phyloP scores from a whole-genome alignment of 1,284 basidiomycete genomes.

The Boletus semigastroideus region DNA sequence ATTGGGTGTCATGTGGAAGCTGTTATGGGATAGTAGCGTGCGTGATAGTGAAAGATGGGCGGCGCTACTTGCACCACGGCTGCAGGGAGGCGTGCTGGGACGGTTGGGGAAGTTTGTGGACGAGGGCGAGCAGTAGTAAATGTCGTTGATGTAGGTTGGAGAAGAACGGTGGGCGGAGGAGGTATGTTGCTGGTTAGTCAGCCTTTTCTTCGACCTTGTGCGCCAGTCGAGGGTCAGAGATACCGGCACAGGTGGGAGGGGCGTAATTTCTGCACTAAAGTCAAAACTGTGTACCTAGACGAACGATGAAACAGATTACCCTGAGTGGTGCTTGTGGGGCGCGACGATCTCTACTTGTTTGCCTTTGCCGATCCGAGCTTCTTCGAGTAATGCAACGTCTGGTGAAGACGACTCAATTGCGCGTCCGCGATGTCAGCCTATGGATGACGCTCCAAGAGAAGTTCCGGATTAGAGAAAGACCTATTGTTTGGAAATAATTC shows the following conservation, averaged over 20 bases:
- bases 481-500: slow-evolving; percentile 60
- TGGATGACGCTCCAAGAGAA: slow-evolving; percentile 34
- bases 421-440: slow-evolving; percentile 18
- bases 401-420: slow-evolving; percentile 19
- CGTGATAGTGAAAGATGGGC: slow-evolving; percentile 54
- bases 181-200: slow-evolving; percentile 10
- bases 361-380: background rate
- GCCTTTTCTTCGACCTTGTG: slow-evolving; percentile 32
- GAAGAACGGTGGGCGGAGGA: too few relatives aligned
- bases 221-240: slow-evolving; percentile 52
- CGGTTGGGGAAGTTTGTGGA: slow-evolving; percentile 31
- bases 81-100: slow-evolving; percentile 32
- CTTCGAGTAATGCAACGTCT: slow-evolving; percentile 7
- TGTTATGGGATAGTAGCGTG: slow-evolving; percentile 67
- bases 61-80: slow-evolving; percentile 22
- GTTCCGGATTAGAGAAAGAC: slow-evolving; percentile 70
- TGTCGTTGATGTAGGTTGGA: slow-evolving; percentile 4
- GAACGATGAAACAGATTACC: slow-evolving; percentile 13
- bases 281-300: background rate
- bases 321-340: slow-evolving; percentile 26
- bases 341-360: slow-evolving; percentile 14
- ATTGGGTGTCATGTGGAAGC: slow-evolving; percentile 64
- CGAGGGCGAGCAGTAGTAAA: slow-evolving; percentile 26
- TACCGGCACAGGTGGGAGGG: slow-evolving; percentile 43
- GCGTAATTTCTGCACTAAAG: slow-evolving; percentile 31